These are phyloP conservation scores for Exophiala oligosperma DNA, from an alignment of 2,329 filamentous ascomycete genomes.

Conservation along the genomic window DNA sequence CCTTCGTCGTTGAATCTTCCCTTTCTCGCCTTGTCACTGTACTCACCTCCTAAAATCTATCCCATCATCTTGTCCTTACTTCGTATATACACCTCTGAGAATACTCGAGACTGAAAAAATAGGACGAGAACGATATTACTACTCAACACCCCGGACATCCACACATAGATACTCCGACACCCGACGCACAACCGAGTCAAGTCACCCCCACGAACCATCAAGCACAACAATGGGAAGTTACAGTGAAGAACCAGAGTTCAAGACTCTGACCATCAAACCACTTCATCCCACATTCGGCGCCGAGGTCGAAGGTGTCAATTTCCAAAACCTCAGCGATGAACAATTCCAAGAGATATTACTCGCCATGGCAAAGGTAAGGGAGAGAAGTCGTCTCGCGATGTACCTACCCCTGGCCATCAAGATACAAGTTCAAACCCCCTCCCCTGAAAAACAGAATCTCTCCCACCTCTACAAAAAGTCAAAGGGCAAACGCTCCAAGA, in stretches of 20 bases:
- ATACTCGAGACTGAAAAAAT: too few relatives aligned
- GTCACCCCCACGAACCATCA: background rate
- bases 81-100: too few relatives aligned
- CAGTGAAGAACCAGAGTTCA: constrained; percentile 27
- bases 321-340: constrained; percentile 34
- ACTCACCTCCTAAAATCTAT: too few relatives aligned
- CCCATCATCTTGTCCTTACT: too few relatives aligned
- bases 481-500: background rate
- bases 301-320: constrained; percentile 40
- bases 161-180: background rate
- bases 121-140: too few relatives aligned
- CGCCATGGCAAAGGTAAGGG: constrained; percentile 38
- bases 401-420: too few relatives aligned
- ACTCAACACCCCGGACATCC: background rate
- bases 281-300: constrained; percentile 41
- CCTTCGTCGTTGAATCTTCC: too few relatives aligned
- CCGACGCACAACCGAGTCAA: background rate
- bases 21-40: too few relatives aligned
- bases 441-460: too few relatives aligned
- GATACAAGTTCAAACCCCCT: too few relatives aligned
- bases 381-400: too few relatives aligned
- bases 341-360: constrained; percentile 38
- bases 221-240: constrained; percentile 19
- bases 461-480: background rate
- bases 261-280: constrained; percentile 34